Evolutionary conservation across 2,329 filamentous ascomycete genomes (phyloP).

Genomic region (Podosphaera xanthii): DNA sequence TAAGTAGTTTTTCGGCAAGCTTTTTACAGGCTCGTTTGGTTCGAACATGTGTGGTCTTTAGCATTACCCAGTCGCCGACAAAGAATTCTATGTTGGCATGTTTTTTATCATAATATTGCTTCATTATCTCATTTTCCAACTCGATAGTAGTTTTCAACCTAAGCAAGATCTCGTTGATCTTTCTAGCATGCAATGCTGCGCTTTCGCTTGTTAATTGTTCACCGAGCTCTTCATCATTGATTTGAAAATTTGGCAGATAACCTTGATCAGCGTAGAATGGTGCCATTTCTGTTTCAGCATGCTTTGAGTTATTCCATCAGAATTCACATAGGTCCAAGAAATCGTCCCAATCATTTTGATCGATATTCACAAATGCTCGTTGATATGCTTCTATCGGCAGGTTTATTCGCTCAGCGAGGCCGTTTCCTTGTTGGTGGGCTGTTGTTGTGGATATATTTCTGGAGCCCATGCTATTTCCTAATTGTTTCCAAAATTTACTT

Average conservation of each 20-base stretch:
- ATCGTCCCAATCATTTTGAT: slow-evolving; percentile 4
- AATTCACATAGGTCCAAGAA: not conserved
- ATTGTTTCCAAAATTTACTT: too few relatives aligned
- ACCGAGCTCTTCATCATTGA: not conserved
- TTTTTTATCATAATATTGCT: not conserved
- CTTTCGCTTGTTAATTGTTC: not conserved
- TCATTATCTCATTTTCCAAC: not conserved
- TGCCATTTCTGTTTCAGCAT: not conserved
- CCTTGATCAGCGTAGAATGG: not conserved
- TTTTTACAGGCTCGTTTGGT: not conserved
- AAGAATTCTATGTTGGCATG: not conserved
- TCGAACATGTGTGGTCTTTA: not conserved
- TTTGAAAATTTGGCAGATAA: not conserved
- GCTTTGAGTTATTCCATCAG: not conserved
- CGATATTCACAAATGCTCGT: slow-evolving; percentile 2
- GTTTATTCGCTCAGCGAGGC: not conserved
- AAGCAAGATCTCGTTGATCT: not conserved
- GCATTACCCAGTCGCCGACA: not conserved
- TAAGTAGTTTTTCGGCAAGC: slow-evolving; percentile 1
- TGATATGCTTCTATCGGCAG: slow-evolving; percentile 2
- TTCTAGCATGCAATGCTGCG: not conserved
- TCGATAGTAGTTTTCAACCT: not conserved
- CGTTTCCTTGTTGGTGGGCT: too few relatives aligned
- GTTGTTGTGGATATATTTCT: not conserved
- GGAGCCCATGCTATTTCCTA: not conserved